phyloP scores from a whole-genome alignment of 163 green algal species.

The Volvox carteri region DNA sequence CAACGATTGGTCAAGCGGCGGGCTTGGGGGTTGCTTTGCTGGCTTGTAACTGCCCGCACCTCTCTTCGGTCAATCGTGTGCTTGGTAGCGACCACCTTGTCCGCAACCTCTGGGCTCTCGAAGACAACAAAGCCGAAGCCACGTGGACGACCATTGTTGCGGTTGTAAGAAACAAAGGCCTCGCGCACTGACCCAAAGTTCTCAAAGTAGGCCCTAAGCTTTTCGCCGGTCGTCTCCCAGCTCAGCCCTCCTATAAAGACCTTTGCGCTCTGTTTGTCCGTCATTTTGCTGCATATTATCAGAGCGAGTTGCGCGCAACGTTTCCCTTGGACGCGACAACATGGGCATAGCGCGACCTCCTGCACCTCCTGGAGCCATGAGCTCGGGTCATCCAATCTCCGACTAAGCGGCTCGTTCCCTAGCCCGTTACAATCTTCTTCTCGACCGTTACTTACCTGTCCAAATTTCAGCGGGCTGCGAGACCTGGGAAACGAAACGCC shows the following conservation, averaged over 20 bases:
- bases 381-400: neutral
- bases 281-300: slow-evolving; percentile 49
- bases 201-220: slow-evolving; percentile 90
- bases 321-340: neutral
- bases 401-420: neutral
- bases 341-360: neutral
- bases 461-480: neutral
- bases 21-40: slow-evolving; percentile 15
- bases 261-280: slow-evolving; percentile 72
- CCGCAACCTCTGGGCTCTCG: slow-evolving; percentile 85
- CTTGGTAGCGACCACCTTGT: slow-evolving; percentile 90
- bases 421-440: neutral
- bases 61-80: slow-evolving; percentile 96
- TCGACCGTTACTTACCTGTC: neutral
- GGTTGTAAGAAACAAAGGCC: slow-evolving; percentile 93
- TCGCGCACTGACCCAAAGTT: slow-evolving; percentile 89
- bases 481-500: neutral
- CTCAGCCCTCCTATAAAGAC: slow-evolving; percentile 95
- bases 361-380: neutral
- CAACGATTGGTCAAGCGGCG: neutral
- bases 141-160: slow-evolving; percentile 84
- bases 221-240: slow-evolving; percentile 92
- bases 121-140: slow-evolving; percentile 97
- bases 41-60: slow-evolving; percentile 69
- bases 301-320: neutral